Conservation (phyloP, 441 rosid genomes). For the Euphorbia schlechtendalii region DNA sequence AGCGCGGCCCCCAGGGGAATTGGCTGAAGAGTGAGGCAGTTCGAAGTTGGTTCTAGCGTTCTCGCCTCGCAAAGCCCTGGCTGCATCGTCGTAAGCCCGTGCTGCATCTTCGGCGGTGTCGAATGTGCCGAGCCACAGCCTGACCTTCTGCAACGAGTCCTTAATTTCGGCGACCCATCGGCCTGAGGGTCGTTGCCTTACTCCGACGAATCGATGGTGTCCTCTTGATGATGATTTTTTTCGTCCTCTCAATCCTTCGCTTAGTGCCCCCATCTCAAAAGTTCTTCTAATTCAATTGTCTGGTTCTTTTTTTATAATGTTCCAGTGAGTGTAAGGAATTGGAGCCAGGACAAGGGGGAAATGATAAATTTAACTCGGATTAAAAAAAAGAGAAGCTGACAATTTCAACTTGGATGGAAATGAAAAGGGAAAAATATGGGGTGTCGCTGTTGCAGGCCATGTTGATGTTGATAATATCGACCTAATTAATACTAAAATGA, state of each 20-base stretch:
- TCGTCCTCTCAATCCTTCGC: constrained; percentile 17
- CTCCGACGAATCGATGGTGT: constrained; percentile 50
- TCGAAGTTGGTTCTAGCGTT: constrained; percentile 55
- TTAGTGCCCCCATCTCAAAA: constrained; percentile 18
- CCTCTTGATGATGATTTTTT: constrained; percentile 44
- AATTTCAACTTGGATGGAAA: not conserved
- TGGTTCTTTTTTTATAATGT: not conserved
- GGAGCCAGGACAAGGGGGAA: constrained; percentile 17
- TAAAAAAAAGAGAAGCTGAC: constrained; percentile 1
- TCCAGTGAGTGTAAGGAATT: constrained; percentile 12
- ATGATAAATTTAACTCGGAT: constrained; percentile 8
- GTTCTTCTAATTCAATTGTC: no score
- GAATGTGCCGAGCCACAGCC: constrained; percentile 58
- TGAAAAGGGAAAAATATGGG: no score
- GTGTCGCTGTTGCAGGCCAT: constrained; percentile 26
- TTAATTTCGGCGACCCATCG: constrained; percentile 70
- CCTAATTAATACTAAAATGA: not conserved
- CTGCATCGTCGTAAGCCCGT: constrained; percentile 53
- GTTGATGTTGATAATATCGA: constrained; percentile 30
- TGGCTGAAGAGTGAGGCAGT: constrained; percentile 21
- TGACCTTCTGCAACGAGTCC: constrained; percentile 45
- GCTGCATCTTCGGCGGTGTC: constrained; percentile 53
- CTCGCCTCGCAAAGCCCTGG: constrained; percentile 45
- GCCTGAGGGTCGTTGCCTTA: constrained; percentile 54
- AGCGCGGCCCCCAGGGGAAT: constrained; percentile 2